Conservation (phyloP, 176 grass and related monocot genomes). For the Ananas comosus region DNA sequence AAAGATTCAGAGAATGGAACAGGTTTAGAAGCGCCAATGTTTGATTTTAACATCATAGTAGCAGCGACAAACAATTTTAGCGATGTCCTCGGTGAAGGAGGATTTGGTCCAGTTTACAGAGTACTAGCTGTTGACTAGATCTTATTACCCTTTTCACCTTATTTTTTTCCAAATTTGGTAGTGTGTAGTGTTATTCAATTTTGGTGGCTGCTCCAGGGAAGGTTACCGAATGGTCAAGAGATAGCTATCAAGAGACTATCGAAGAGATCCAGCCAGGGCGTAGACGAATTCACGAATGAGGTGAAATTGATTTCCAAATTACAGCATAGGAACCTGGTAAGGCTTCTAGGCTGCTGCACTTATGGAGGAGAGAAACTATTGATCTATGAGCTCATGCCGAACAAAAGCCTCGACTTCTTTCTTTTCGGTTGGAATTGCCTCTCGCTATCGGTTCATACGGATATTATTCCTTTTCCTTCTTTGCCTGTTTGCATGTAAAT, state of each 20-base stretch:
- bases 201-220: slow-evolving; percentile 30
- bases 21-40: slow-evolving; percentile 28
- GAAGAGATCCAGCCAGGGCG: slow-evolving; percentile 38
- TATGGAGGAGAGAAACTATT: slow-evolving; percentile 70
- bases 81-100: slow-evolving; percentile 49
- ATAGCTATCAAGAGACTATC: slow-evolving; percentile 67
- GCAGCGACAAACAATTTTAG: slow-evolving; percentile 58
- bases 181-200: background rate
- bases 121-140: too few relatives aligned
- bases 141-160: too few relatives aligned
- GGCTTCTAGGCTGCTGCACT: slow-evolving; percentile 58
- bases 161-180: background rate
- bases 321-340: slow-evolving; percentile 60
- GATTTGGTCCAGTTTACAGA: slow-evolving; percentile 78
- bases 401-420: slow-evolving; percentile 65
- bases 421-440: slow-evolving; percentile 35
- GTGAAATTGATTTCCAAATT: slow-evolving; percentile 52
- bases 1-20: slow-evolving; percentile 17
- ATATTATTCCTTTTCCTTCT: background rate
- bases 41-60: slow-evolving; percentile 48
- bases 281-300: slow-evolving; percentile 66
- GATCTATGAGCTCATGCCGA: slow-evolving; percentile 72
- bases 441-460: background rate
- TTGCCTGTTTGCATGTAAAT: background rate
- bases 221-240: slow-evolving; percentile 53